phyloP scores from a whole-genome alignment of 2,329 filamentous ascomycete species.

The Pseudocercospora fijiensis region DNA sequence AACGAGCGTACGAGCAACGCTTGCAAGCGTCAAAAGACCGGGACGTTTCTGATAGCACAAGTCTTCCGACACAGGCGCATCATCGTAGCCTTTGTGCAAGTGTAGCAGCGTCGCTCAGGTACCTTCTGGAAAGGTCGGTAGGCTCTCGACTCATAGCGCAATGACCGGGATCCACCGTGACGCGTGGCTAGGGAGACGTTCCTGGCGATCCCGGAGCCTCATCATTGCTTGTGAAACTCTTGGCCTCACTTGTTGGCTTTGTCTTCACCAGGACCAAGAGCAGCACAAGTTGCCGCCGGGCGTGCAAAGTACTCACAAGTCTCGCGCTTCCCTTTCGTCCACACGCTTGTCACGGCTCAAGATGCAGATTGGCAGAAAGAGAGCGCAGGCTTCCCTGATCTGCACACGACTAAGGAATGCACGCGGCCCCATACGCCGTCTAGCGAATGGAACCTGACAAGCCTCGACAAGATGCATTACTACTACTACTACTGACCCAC shows the following conservation, averaged over 20 bases:
- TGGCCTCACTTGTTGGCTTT: conserved; percentile 4
- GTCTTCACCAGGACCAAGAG: background rate
- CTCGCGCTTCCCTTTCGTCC: too few relatives aligned
- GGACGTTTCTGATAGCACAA: too few relatives aligned
- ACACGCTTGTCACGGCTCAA: background rate
- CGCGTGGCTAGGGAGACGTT: conserved; percentile 7
- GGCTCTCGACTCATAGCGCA: background rate
- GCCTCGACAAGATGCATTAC: conserved; percentile 7
- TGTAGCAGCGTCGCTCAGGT: too few relatives aligned
- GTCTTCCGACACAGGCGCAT: too few relatives aligned
- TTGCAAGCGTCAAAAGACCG: too few relatives aligned
- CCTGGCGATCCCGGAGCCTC: conserved; percentile 9
- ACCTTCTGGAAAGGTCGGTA: too few relatives aligned
- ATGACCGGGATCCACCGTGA: background rate
- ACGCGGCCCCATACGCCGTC: conserved; percentile 15
- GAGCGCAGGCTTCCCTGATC: conserved; percentile 1
- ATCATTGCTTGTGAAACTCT: background rate
- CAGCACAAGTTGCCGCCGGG: background rate
- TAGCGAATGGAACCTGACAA: conserved; percentile 8
- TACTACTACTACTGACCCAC: conserved; percentile 20
- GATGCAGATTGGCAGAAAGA: background rate
- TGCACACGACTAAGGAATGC: conserved; percentile 4
- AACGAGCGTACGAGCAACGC: too few relatives aligned
- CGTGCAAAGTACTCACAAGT: background rate
- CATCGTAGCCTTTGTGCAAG: too few relatives aligned